Evolutionary conservation across 768 basidiomycete species (phyloP).

Genomic region (Kwoniella newhampshirensis): DNA sequence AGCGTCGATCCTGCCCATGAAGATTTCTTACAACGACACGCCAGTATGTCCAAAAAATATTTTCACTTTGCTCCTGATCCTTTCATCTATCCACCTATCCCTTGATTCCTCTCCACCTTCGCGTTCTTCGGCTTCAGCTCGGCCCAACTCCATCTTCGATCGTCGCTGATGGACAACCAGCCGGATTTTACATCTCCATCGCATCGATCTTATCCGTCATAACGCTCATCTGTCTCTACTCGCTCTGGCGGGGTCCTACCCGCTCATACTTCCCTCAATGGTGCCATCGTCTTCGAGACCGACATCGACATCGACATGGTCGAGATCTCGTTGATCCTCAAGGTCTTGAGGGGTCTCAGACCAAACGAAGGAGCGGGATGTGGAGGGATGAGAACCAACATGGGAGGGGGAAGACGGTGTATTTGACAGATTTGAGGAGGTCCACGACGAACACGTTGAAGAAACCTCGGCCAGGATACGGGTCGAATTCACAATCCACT

Average conservation of each 20-base stretch:
- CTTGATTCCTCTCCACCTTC: too few species aligned
- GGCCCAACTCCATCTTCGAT: too few species aligned
- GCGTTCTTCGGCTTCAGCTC: too few species aligned
- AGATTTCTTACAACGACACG: too few species aligned
- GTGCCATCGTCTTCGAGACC: too few species aligned
- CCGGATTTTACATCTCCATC: conserved; percentile 1
- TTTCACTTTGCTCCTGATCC: too few species aligned
- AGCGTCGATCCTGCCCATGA: too few species aligned
- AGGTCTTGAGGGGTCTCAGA: neutral
- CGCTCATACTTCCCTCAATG: neutral
- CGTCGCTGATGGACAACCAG: too few species aligned
- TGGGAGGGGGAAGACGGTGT: conserved; percentile 12
- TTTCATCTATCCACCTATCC: too few species aligned
- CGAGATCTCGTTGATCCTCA: neutral
- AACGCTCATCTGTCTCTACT: conserved; percentile 5
- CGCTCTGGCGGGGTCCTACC: neutral
- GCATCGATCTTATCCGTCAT: conserved; percentile 2
- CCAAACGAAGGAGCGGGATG: neutral
- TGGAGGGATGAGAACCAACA: neutral
- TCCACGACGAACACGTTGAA: neutral
- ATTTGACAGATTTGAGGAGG: conserved; percentile 10
- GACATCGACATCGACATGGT: neutral
- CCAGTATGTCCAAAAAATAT: too few species aligned
- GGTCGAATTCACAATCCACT: neutral
- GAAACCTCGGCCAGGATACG: neutral